phyloP scores from a whole-genome alignment of 2,329 filamentous ascomycete species.

The Tolypocladium tundrense region DNA sequence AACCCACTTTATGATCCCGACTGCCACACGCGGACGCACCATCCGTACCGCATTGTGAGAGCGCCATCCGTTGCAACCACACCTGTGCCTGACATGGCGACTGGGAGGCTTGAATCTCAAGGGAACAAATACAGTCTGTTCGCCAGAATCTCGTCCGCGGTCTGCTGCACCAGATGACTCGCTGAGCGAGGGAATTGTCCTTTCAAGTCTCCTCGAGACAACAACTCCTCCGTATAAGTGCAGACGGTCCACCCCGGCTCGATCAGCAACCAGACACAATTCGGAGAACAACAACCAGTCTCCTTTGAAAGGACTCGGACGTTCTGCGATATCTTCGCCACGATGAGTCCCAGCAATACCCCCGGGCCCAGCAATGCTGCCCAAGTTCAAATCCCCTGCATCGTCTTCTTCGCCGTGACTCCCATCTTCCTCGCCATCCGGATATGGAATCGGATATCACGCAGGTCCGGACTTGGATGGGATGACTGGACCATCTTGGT shows the following conservation, averaged over 20 bases:
- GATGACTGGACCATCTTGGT: slow-evolving; percentile 33
- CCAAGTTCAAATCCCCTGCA: slow-evolving; percentile 26
- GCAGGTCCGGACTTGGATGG: slow-evolving; percentile 23
- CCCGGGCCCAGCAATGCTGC: slow-evolving; percentile 24
- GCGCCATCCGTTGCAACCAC: neutral
- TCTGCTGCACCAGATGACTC: neutral
- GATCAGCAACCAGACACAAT: neutral
- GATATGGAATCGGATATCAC: slow-evolving; percentile 28
- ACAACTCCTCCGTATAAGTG: neutral
- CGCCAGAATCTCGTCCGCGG: neutral
- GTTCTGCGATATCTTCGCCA: neutral
- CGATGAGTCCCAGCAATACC: slow-evolving; percentile 9
- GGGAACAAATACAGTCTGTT: neutral
- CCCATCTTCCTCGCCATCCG: slow-evolving; percentile 29
- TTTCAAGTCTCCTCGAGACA: neutral
- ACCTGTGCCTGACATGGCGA: neutral
- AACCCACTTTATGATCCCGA: neutral
- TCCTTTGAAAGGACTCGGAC: neutral
- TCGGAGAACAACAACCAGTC: neutral
- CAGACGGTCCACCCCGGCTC: neutral
- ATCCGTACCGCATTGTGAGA: neutral
- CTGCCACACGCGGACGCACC: neutral
- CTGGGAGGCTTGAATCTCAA: neutral
- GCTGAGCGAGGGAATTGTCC: neutral
- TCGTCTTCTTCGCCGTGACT: slow-evolving; percentile 31